Evolutionary conservation across 352 stramenopile species (phyloP).

Genomic region (Globisporangium mamillatum): DNA sequence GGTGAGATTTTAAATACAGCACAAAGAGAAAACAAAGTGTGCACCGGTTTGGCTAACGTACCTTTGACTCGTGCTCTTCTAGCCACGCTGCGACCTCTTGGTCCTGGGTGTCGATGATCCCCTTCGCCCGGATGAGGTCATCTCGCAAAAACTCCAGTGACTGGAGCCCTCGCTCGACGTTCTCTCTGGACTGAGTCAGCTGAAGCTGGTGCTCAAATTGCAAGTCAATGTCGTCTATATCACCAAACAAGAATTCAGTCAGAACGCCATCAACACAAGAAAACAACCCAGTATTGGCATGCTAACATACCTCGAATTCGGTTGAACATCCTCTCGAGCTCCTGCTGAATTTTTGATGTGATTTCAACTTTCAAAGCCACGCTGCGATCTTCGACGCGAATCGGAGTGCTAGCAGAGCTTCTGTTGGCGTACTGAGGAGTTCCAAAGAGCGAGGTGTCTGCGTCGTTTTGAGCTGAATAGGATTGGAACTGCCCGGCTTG

Average conservation of each 20-base stretch:
- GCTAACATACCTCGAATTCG: slow-evolving; percentile 54
- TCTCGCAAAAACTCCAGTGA: slow-evolving; percentile 71
- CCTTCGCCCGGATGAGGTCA: slow-evolving; percentile 51
- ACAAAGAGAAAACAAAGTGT: neutral
- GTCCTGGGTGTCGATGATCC: slow-evolving; percentile 57
- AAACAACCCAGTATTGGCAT: neutral
- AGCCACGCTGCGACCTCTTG: slow-evolving; percentile 63
- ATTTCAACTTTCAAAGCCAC: slow-evolving; percentile 62
- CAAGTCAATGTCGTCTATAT: slow-evolving; percentile 69
- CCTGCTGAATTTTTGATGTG: slow-evolving; percentile 76
- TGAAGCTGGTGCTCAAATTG: slow-evolving; percentile 87
- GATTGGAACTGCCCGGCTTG: slow-evolving; percentile 27
- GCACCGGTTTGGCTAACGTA: slow-evolving; percentile 7
- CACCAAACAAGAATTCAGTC: neutral
- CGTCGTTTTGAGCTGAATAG: slow-evolving; percentile 14
- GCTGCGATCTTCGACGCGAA: slow-evolving; percentile 40
- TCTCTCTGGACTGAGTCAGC: slow-evolving; percentile 74
- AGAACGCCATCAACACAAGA: neutral
- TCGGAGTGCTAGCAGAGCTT: neutral
- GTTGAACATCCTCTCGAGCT: slow-evolving; percentile 76
- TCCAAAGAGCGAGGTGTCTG: slow-evolving; percentile 47
- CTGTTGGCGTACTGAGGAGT: slow-evolving; percentile 11
- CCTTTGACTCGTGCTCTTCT: slow-evolving; percentile 72
- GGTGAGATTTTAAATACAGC: neutral
- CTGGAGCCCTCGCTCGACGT: slow-evolving; percentile 70